Conservation (phyloP, 352 stramenopile species). For the Thalassiosira ordinaria region DNA sequence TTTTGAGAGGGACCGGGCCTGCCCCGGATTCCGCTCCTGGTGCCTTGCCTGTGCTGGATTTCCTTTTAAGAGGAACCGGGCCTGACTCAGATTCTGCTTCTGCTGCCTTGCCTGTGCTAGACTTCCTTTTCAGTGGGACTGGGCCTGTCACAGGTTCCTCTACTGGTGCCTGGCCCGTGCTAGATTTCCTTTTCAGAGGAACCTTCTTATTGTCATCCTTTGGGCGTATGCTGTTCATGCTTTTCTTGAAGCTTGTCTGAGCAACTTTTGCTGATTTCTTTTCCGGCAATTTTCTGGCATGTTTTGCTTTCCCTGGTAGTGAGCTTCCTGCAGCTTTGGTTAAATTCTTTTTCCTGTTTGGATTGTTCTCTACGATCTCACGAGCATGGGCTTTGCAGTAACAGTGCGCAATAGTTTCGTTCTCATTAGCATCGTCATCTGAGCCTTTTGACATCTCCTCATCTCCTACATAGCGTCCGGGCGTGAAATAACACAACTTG, state of each 20-base stretch:
- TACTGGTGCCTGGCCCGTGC: no score
- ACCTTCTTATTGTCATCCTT: neutral
- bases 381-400: constrained; percentile 49
- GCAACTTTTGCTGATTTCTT: neutral
- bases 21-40: no score
- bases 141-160: no score
- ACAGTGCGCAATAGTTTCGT: constrained; percentile 24
- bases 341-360: constrained; percentile 22
- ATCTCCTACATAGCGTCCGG: constrained; percentile 15
- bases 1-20: no score
- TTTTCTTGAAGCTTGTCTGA: constrained; percentile 5
- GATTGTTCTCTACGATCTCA: constrained; percentile 44
- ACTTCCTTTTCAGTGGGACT: no score
- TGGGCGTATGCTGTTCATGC: neutral
- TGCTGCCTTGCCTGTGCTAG: no score
- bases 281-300: neutral
- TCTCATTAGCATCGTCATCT: constrained; percentile 8
- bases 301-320: neutral
- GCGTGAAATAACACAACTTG: constrained; percentile 40
- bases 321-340: neutral
- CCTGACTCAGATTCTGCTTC: no score
- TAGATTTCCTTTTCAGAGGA: neutral
- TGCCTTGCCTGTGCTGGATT: no score
- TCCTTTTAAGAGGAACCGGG: no score
- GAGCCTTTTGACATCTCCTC: neutral